Evolutionary conservation across 2,329 filamentous ascomycete species (phyloP).

Genomic region (Pseudogymnoascus sp.): DNA sequence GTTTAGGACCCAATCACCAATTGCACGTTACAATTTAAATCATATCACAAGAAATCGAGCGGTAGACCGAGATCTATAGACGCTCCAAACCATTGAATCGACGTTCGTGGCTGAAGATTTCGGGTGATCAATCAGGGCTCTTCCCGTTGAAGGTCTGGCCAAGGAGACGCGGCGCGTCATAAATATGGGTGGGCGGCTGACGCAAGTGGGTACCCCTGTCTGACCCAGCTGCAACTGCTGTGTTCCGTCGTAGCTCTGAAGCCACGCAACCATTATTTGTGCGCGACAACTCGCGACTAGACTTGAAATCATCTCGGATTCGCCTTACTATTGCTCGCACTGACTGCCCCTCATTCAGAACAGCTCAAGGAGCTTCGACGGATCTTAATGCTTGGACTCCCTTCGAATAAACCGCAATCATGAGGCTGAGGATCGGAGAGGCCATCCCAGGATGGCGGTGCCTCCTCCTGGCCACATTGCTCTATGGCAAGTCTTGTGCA

Average conservation of each 20-base stretch:
- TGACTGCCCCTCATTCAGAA: not conserved
- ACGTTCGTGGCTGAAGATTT: not conserved
- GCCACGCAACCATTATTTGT: conserved; percentile 9
- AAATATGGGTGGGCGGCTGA: conserved; percentile 3
- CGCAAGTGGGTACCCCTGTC: conserved; percentile 6
- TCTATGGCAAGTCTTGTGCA: conserved; percentile 21
- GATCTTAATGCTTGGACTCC: conserved; percentile 27
- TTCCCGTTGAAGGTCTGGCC: conserved; percentile 1
- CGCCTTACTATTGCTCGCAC: not conserved
- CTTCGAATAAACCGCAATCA: conserved; percentile 22
- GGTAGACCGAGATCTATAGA: not conserved
- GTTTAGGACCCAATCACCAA: not conserved
- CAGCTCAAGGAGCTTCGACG: conserved; percentile 11
- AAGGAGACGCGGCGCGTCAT: not conserved
- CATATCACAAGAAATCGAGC: not conserved
- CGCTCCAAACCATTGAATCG: not conserved
- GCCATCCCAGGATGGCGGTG: conserved; percentile 24
- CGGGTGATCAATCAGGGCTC: not conserved
- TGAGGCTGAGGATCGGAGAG: conserved; percentile 26
- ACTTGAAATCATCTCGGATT: not conserved
- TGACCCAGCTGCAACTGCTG: not conserved
- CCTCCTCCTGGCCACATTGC: conserved; percentile 24
- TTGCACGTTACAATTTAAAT: not conserved
- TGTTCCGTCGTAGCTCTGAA: conserved; percentile 6
- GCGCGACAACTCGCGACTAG: not conserved